Percentiles rank a stretch among this genome's conserved stretches.
Evolutionary conservation across 1,284 basidiomycete genomes (phyloP).

Genomic region (Cryptococcus sp.): DNA sequence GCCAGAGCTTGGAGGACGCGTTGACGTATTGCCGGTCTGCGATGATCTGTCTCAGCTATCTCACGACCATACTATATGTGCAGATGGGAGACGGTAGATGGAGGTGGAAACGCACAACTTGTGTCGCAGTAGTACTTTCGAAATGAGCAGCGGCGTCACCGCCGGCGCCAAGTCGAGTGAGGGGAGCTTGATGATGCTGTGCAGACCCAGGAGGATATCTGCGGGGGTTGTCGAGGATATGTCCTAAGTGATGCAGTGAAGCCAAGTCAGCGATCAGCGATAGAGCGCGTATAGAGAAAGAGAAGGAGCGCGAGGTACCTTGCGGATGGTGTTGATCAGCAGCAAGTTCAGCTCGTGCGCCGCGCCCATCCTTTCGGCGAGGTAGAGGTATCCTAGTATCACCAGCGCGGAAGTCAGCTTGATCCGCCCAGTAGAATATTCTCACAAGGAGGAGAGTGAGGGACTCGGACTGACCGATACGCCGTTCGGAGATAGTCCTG

Average conservation of each 20-base stretch:
- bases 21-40: conserved; percentile 37
- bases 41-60: background rate
- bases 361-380: conserved; percentile 36
- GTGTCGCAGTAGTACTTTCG: conserved; percentile 34
- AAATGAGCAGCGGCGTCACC: conserved; percentile 35
- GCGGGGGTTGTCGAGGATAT: conserved; percentile 30
- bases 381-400: conserved; percentile 45
- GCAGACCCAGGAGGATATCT: conserved; percentile 41
- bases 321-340: conserved; percentile 51
- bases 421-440: background rate
- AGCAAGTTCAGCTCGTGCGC: conserved; percentile 46
- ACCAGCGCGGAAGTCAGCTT: background rate
- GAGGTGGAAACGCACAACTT: conserved; percentile 24
- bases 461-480: conserved; percentile 34
- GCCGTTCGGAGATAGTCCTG: conserved; percentile 27
- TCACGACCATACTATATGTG: background rate
- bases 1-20: conserved; percentile 32
- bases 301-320: conserved; percentile 27
- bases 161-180: conserved; percentile 46
- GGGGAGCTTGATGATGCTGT: conserved; percentile 40
- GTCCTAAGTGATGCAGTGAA: conserved; percentile 30
- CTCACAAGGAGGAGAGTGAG: background rate
- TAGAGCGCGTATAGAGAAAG: background rate
- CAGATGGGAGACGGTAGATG: background rate
- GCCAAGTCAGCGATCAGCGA: background rate